Base-by-base conservation (phyloP, 2,329 filamentous ascomycete species). In the Truncatella angustata region DNA sequence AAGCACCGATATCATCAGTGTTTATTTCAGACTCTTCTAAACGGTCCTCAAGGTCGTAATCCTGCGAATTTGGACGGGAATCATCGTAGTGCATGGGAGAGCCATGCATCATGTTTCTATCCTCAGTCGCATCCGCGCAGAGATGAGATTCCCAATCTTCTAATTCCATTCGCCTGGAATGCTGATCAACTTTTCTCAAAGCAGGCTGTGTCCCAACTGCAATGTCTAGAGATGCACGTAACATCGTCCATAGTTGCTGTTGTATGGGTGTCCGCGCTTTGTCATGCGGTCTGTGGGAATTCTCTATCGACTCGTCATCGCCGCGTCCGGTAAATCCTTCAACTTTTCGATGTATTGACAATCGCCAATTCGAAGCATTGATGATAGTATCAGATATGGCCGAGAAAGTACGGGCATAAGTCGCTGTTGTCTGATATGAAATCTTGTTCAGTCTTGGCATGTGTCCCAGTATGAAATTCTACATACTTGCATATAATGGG, bases 401-500 rank as follows among this genome's bases (percentile, higher is more conserved):
- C 3, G 39, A 28, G 30, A 51, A 51, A 18, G 44, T 43, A 12
- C 14, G 35, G 20, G 49, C 20, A 12, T 51, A 45, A 4, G n/a
- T 23, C 6, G 24, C 48, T 7, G 26, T 47, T 12, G 28, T 28
- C 43, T 40, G 43, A 5, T 3, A 11, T 12, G 3, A 9, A 39
- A 32, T 42, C 24, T 46, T 18, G 16, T 14, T 24, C 28, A 40
- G 20, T 11, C 11, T 4, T 36, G 6, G 4, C 7, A 42, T 28
- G 20, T 5, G 26, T 23, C 20, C 9, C 12, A 14, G 3, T 4
- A 18, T 1, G 21, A 28, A 5, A 7, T 1, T 47, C 54, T 47
- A 32, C 7, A 32, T 24, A 63, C 67, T 58, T 64, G 58, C 14
- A 68, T 61, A 54, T 70, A 68, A 9, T 56, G 58, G 12, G 62